Conservation (phyloP, 192 early-diverging fungal genomes). For the Entrophospora sp. region DNA sequence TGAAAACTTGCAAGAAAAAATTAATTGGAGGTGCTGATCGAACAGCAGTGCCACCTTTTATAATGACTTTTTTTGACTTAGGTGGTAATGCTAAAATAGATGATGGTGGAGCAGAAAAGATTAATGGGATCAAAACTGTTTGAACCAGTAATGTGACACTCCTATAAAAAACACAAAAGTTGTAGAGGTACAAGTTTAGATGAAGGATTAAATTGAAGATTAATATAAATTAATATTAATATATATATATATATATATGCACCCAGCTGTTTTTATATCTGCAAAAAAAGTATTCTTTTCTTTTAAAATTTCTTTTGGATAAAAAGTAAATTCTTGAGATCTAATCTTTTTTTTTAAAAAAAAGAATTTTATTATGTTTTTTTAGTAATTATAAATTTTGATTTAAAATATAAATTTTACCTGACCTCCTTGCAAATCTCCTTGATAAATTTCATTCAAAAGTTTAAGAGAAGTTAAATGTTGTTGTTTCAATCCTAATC, state of each 20-base stretch:
- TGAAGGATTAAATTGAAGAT: not conserved
- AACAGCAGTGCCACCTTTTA: conserved; percentile 32
- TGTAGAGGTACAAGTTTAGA: not conserved
- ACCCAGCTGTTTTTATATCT: conserved; percentile 11
- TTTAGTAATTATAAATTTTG: no score
- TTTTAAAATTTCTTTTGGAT: not conserved
- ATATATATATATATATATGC: not conserved
- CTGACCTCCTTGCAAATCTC: conserved; percentile 18
- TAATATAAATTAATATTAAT: not conserved
- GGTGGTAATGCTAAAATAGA: not conserved
- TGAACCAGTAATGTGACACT: conserved; percentile 33
- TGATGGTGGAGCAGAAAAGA: conserved; percentile 22
- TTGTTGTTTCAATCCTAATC: conserved; percentile 26
- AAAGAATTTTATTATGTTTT: not conserved
- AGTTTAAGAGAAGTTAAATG: conserved; percentile 32
- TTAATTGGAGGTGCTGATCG: conserved; percentile 18
- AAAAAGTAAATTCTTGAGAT: conserved; percentile 1
- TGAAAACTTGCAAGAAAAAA: conserved; percentile 19
- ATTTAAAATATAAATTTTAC: no score
- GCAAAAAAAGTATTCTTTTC: not conserved
- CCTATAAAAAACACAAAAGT: not conserved
- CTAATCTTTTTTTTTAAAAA: not conserved
- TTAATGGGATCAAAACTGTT: conserved; percentile 24
- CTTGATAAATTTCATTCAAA: conserved; percentile 19
- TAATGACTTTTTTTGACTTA: conserved; percentile 15